A percentile compares a stretch with the other conserved stretches of the same genome.
These are phyloP conservation scores for Neurospora sp. DNA, from an alignment of 495 filamentous ascomycete species.

Conservation along the genomic window DNA sequence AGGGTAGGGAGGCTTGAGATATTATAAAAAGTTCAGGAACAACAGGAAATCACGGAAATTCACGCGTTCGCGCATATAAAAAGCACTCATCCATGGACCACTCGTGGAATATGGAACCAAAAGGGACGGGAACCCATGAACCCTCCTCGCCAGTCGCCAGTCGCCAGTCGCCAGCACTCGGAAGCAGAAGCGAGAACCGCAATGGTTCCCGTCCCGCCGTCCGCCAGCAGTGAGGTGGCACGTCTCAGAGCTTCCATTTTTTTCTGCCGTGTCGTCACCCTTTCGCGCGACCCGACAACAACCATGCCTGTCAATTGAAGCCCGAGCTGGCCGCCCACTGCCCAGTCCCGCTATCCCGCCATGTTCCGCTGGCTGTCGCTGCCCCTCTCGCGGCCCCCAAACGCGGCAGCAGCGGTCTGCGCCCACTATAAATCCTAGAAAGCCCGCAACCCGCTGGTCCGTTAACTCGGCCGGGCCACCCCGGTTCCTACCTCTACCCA, in stretches of 20 bases:
- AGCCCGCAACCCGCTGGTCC: not conserved
- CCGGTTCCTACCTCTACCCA: not conserved
- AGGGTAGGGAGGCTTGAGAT: not conserved
- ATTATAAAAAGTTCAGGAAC: not conserved
- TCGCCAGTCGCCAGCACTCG: not conserved
- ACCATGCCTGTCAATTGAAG: not conserved
- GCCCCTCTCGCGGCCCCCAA: not conserved
- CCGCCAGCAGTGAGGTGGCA: not conserved
- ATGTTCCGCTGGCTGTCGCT: not conserved
- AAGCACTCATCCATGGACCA: not conserved
- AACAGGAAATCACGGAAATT: not conserved
- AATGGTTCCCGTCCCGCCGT: not conserved
- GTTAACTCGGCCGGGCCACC: not conserved
- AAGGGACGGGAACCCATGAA: not conserved
- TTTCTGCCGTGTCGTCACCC: not conserved
- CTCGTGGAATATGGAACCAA: not conserved
- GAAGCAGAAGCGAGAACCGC: not conserved
- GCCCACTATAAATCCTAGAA: not conserved
- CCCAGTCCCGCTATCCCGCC: not conserved
- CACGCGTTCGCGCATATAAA: not conserved
- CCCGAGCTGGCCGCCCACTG: not conserved
- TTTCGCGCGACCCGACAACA: not conserved
- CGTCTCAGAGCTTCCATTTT: not conserved
- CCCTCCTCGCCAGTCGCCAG: not conserved
- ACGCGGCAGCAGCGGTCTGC: not conserved